These are phyloP conservation scores for Gossypium davidsonii DNA, from an alignment of 441 rosid species.

Conservation along the genomic window DNA sequence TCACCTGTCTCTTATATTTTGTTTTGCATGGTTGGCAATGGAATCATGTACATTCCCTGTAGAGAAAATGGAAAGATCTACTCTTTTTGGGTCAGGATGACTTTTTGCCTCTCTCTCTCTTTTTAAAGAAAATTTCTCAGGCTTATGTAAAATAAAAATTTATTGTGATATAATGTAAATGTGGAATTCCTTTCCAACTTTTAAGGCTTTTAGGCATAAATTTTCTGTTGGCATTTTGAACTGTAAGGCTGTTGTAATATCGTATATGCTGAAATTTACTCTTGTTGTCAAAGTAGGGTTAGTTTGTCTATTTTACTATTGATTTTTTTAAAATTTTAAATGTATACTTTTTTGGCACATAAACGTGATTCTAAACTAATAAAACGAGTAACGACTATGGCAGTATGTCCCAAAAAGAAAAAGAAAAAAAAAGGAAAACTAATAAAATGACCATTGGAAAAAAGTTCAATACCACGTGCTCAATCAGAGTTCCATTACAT, in stretches of 20 bases:
- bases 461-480: no score
- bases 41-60: no score
- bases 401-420: no score
- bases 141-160: not conserved
- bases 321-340: not conserved
- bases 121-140: not conserved
- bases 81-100: no score
- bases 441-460: no score
- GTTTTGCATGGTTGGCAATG: slow-evolving; percentile 31
- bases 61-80: no score
- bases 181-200: not conserved
- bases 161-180: no score
- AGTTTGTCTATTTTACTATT: not conserved
- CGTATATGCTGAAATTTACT: not conserved
- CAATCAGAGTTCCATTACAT: not conserved
- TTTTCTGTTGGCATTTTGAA: not conserved
- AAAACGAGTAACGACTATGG: no score
- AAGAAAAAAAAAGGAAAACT: no score
- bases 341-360: no score
- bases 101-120: not conserved
- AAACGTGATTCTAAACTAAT: not conserved
- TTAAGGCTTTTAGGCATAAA: not conserved
- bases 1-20: slow-evolving; percentile 19
- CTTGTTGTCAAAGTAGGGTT: no score
- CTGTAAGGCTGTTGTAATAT: not conserved